Evolutionary conservation across 78 protist genomes (phyloP), one percentile per base, ranked within the genome.

Genomic region (Trichosphaerium sp.): DNA sequence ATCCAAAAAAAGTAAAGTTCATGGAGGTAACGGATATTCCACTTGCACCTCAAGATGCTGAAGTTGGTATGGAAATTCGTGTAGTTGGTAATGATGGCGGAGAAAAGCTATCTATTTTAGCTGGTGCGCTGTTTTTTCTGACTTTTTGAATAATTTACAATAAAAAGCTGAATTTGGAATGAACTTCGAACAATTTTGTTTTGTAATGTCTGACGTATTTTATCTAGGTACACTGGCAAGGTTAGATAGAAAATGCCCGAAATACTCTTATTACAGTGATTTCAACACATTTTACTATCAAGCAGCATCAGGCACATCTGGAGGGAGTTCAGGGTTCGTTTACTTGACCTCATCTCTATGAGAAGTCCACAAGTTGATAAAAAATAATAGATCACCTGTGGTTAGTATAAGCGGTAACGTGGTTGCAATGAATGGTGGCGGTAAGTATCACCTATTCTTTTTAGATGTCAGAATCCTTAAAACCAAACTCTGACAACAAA

Each of bases 21-120:
- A 58, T 76, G 74, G 39, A 25, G 25, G 31, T 60, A 14, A 34
- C 1, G 6, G 71, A 60, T 31, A 78, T 78, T 18, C 67, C 69
- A 2, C 52, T 78, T 0, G 58, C 67, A 0, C 77, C 83, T 0
- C 57, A 65, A 1, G 48, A 5, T 6, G 83, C 83, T 1, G 49
- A 43, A 1, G 83, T 78, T 14, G 83, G 82, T 6, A 21, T 42
- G 15, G 75, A 66, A 5, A 64, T 78, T 23, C 57, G 76, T 3
- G 83, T 78, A 26, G 70, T 78, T 14, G 83, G 83, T 21, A 78
- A 78, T 21, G 83, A 78, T 40, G 75, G 78, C 11, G 83, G 72
- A 15, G 83, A 78, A 35, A 78, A 78, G 26, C 64, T 78, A 31
- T 69, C 76, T 35, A 78, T 78, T 7, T 66, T 78, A 8, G 42